Base-by-base conservation (phyloP, 306 rosid species). In the Mimosa pudica region DNA sequence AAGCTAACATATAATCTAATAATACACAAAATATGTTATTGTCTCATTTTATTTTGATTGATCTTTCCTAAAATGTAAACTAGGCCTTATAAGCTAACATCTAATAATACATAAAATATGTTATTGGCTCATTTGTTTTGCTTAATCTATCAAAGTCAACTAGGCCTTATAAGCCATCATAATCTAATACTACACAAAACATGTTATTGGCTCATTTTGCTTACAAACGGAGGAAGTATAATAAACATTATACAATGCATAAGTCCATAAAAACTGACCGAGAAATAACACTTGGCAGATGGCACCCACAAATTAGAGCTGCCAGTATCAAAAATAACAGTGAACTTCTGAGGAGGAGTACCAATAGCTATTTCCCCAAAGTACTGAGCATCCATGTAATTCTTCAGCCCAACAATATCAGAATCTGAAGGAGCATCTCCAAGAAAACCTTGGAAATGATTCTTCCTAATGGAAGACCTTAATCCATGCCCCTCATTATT, bases 241-340 rank as follows among this genome's bases (percentile, higher is more conserved):
- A 61, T 14, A 55, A 55, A 71, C 47, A 24, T 38, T 24, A 70
- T 38, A 33, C 8, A 47, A 16, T 20, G 63, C 6, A 16, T 48
- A 61, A 41, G n/a, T 7, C 35, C 18, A 35, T 24, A n/a, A 46
- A 82, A 58, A 46, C 97, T 88, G 82, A 95, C 98, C 92, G 98
- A 95, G 66, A 89, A 82, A 83, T 71, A 38, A 69, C 99, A 95
- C 77, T 82, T 88, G 52, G 79, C 10, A 0, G 99, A 95, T 18
- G 98, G 99, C 72, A 95, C 99, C 99, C 99, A 95, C 81, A 86
- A 48, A 82, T 95, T 95, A 32, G 99, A 88, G 91, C 99, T 95
- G 2, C 99, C 99, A 0, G 99, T 95, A 79, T 95, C 99, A 63
- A 95, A 95, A 80, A 95, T 89, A 0, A 91, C 98, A 65, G 92